Base-by-base conservation (phyloP, 2,329 filamentous ascomycete genomes). In the Thielaviopsis euricoi region DNA sequence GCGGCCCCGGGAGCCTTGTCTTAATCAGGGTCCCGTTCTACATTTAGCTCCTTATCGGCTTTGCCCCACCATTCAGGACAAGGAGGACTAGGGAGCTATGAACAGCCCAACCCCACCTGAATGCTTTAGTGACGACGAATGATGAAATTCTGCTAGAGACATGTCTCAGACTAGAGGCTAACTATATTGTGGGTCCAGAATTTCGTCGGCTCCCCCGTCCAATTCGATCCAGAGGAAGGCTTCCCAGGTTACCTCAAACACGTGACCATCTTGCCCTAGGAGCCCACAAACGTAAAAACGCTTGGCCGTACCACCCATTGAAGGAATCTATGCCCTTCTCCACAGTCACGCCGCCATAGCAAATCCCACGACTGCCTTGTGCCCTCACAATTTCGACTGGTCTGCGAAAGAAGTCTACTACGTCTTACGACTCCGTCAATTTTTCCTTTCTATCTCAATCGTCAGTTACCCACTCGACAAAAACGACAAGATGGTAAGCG, bases 401-500 rank as follows among this genome's bases (percentile, higher is more conserved):
- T 53, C 55, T 52, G 58, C 56, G 58, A 60, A 60, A 58, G 52
- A 60, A 60, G 55, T 55, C 58, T 60, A 60, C 55, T 40, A 57
- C 55, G 55, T 53, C 56, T 60, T 53, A 60, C 58, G 58, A 58
- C 58, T 60, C 52, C 48, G 52, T 58, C 48, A 57, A 53, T 57
- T 60, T 55, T 60, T 58, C 56, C 46, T 55, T 55, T 55, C 55
- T 48, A 58, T 60, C 52, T 54, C 56, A 60, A 57, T 60, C 52
- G 58, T 58, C 55, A 60, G 58, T 60, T 60, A 58, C 57, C 58
- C 58, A 52, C 55, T 60, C 55, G 58, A 60, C 58, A 60, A 60
- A 58, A 60, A 56, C 78, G 76, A 76, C 81, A 85, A 83, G 72
- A 85, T 85, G 82, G 82, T 85, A 79, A 82, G 81, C 69, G 67